A percentile compares a stretch with the other conserved stretches of the same genome.
Conservation (phyloP, 169 alveolate genomes). For the Sarcocystis neurona region DNA sequence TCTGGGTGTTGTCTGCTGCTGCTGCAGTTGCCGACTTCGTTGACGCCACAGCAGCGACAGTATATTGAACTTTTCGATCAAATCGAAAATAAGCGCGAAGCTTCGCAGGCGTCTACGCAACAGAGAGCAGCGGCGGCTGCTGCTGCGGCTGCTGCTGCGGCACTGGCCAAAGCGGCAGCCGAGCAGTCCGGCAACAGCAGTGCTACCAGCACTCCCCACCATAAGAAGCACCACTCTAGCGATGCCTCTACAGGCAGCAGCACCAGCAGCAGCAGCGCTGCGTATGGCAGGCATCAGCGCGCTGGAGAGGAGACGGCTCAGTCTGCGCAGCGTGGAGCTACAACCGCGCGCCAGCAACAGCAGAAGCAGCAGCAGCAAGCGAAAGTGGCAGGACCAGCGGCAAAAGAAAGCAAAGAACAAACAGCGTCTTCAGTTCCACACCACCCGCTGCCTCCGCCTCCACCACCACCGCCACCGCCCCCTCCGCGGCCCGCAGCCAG, state of each 20-base stretch:
- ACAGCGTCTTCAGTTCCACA: not conserved
- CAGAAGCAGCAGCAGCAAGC: not conserved
- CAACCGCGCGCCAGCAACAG: not conserved
- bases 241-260: no score
- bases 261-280: no score
- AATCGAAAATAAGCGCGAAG: not conserved
- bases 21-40: conserved; percentile 17
- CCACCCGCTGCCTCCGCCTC: not conserved
- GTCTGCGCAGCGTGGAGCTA: not conserved
- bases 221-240: no score
- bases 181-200: no score
- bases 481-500: not conserved
- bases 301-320: no score
- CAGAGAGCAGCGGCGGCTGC: not conserved
- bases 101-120: not conserved
- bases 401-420: not conserved
- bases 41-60: conserved; percentile 42
- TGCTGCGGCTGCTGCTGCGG: conserved; percentile 3
- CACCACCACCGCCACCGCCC: conserved; percentile 1
- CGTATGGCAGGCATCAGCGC: no score
- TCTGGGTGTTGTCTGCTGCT: not conserved
- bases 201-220: no score
- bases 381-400: not conserved
- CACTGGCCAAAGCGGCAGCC: not conserved
- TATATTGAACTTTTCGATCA: conserved; percentile 8